Percentiles rank a stretch among this genome's conserved stretches.
These are phyloP conservation scores for Phytopythium boreale DNA, from an alignment of 352 stramenopile genomes.

Conservation along the genomic window DNA sequence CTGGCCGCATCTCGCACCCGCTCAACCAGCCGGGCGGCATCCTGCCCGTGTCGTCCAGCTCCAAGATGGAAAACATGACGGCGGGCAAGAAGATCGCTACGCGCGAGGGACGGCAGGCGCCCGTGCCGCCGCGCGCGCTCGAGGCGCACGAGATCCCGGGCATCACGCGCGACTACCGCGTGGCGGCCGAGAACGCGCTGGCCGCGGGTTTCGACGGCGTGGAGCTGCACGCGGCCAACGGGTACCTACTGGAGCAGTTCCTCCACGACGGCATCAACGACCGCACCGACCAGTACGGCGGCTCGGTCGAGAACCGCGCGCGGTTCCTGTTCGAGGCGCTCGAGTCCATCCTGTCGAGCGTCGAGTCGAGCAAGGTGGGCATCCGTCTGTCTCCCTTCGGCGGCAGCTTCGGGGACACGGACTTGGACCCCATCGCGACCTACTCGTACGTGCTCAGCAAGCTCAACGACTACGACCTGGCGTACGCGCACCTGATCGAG, in stretches of 20 bases:
- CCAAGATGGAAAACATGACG: slow-evolving; percentile 28
- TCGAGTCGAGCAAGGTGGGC: slow-evolving; percentile 34
- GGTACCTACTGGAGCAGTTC: slow-evolving; percentile 93
- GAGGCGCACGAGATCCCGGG: slow-evolving; percentile 66
- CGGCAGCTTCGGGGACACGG: slow-evolving; percentile 41
- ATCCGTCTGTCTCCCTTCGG: slow-evolving; percentile 48
- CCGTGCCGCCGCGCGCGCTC: slow-evolving; percentile 60
- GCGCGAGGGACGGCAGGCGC: slow-evolving; percentile 33
- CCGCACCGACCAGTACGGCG: slow-evolving; percentile 85
- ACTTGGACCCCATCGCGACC: slow-evolving; percentile 41
- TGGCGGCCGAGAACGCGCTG: slow-evolving; percentile 55
- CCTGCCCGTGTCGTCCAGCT: slow-evolving; percentile 56
- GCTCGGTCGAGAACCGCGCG: slow-evolving; percentile 81
- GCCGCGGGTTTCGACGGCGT: slow-evolving; percentile 89
- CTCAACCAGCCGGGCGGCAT: slow-evolving; percentile 55
- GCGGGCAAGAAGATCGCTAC: slow-evolving; percentile 39
- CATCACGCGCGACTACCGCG: slow-evolving; percentile 69
- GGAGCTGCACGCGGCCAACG: slow-evolving; percentile 89
- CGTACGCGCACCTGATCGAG: slow-evolving; percentile 62
- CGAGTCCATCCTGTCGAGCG: slow-evolving; percentile 40
- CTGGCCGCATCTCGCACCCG: slow-evolving; percentile 67
- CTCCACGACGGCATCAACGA: slow-evolving; percentile 81
- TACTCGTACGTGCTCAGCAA: slow-evolving; percentile 53
- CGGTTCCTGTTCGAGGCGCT: slow-evolving; percentile 76
- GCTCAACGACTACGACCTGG: slow-evolving; percentile 56